Evolutionary conservation across 495 filamentous ascomycete genomes (phyloP), one percentile per base, ranked within the genome.

Genomic region (Penicillium longicatenatum): DNA sequence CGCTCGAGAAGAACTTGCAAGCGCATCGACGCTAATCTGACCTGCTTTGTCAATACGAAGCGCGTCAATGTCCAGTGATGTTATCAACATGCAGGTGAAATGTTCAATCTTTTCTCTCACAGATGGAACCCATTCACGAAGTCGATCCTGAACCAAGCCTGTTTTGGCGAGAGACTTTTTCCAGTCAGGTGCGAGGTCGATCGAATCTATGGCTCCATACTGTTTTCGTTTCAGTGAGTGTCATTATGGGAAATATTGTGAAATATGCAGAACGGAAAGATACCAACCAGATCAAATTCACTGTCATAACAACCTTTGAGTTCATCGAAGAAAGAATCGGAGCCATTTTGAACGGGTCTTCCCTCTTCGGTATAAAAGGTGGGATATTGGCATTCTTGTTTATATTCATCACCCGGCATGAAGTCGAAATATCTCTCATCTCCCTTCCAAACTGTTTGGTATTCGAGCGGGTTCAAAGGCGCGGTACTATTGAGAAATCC

Each of bases 81-180:
- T 65, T 43, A 90, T 85, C 0, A 83, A 67, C 68, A 88, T 83
- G 65, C 87, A 90, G 10, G 86, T 86, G 51, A 89, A 87, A 31
- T 73, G 80, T 52, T 82, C 77, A 33, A 91, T 65, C 48, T 82
- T 82, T 22, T 80, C 72, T 10, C 76, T 68, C 0, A 90, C 87
- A 14, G 72, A 68, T 2, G 85, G 83, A 8, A 77, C 56, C 88
- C 88, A 91, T 62, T 89, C 87, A 50, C 88, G 84, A 5, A 91
- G 78, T 60, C 88, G 86, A 69, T 91, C 87, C 66, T 91, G 88
- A 12, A 90, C 88, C 43, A 81, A 88, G 31, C 86, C 85, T 65
- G 90, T 89, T 63, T 89, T 90, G 43, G 86, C 80, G 47, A 91
- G 72, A 67, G 89, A 78, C 59, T 79, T 79, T 66, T 87, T 71